Percentiles rank a stretch among this genome's conserved stretches.
These are phyloP conservation scores for Colletotrichum theobromicola DNA, from an alignment of 2,329 filamentous ascomycete species.

Conservation along the genomic window DNA sequence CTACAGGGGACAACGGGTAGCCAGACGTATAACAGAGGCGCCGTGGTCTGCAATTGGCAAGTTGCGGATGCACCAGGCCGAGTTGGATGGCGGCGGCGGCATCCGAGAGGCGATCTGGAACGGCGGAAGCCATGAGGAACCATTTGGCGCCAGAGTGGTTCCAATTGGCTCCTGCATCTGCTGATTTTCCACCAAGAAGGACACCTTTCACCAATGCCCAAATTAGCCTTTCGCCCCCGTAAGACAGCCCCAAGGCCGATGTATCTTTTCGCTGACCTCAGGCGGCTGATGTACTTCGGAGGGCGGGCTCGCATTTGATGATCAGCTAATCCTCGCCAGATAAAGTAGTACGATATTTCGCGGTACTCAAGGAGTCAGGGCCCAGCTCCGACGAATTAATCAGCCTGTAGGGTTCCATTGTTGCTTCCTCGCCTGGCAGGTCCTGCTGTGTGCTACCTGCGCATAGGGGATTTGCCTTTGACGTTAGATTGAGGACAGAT, in stretches of 20 bases:
- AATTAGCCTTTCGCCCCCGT: background rate
- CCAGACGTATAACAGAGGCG: constrained; percentile 5
- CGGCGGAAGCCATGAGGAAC: background rate
- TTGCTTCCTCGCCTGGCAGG: background rate
- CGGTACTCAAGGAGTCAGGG: background rate
- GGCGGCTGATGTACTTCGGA: background rate
- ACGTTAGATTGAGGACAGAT: constrained; percentile 17
- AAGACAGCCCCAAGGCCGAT: background rate
- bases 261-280: background rate
- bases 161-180: constrained; percentile 21
- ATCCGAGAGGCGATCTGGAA: constrained; percentile 21
- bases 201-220: constrained; percentile 21
- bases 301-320: background rate
- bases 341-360: constrained; percentile 8
- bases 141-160: constrained; percentile 11
- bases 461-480: background rate
- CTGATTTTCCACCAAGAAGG: constrained; percentile 24
- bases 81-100: constrained; percentile 14
- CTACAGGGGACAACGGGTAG: background rate
- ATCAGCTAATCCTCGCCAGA: constrained; percentile 21
- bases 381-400: constrained; percentile 7
- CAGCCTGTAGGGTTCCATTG: background rate
- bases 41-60: constrained; percentile 16
- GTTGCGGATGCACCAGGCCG: constrained; percentile 18
- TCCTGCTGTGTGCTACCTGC: background rate